Evolutionary conservation across 129 eudicot species (phyloP).

Genomic region (Saussurea involucrata): DNA sequence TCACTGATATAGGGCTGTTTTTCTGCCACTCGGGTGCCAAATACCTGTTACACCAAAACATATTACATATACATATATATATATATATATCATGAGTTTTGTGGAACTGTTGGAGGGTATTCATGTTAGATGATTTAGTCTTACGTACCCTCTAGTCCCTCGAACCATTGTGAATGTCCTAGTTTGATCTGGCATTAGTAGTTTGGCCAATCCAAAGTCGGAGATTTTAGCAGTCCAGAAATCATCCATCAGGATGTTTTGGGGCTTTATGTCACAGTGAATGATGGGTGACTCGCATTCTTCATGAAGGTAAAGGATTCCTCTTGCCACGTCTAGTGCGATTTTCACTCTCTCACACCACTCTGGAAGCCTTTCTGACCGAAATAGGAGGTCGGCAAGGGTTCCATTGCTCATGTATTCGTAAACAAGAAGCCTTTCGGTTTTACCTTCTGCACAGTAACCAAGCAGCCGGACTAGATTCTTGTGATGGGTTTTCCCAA

Average conservation of each 20-base stretch:
- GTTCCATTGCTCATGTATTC: constrained; percentile 52
- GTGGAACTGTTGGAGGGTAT: neutral
- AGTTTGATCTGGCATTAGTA: constrained; percentile 47
- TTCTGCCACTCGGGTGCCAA: constrained; percentile 52
- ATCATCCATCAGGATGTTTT: constrained; percentile 44
- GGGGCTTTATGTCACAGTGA: constrained; percentile 56
- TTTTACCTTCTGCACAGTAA: constrained; percentile 29
- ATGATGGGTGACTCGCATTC: constrained; percentile 46
- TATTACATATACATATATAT: neutral
- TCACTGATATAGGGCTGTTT: constrained; percentile 39
- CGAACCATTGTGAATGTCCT: constrained; percentile 36
- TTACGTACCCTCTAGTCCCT: constrained; percentile 35
- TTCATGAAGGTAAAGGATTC: constrained; percentile 45
- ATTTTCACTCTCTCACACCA: constrained; percentile 42
- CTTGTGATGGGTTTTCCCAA: constrained; percentile 48
- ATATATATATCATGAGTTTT: neutral
- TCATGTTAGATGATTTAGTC: neutral
- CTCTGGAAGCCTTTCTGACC: constrained; percentile 15
- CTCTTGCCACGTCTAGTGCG: constrained; percentile 48
- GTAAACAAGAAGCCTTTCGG: constrained; percentile 40
- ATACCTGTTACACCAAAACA: constrained; percentile 26
- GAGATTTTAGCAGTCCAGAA: constrained; percentile 43
- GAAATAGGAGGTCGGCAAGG: constrained; percentile 36
- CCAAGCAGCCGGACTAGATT: constrained; percentile 45
- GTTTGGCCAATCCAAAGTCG: constrained; percentile 54